Percentiles rank a stretch among this genome's conserved stretches.
phyloP scores from a whole-genome alignment of 805 yeast genomes.

The Cephaloascus fragrans region DNA sequence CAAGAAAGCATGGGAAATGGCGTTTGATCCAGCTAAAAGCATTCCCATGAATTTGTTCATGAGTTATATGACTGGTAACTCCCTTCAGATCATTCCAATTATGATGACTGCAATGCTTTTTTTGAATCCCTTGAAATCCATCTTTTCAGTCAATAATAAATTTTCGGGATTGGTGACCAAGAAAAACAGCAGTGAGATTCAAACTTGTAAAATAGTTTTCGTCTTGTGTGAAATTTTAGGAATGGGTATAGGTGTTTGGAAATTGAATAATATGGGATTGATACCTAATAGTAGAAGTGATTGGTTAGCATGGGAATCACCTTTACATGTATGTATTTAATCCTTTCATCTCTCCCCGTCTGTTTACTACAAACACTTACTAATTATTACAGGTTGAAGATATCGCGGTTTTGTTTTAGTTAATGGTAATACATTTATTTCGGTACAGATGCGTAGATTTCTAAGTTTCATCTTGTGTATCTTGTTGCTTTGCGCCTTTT shows the following conservation, averaged over 20 bases:
- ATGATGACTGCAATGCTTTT: constrained; percentile 83
- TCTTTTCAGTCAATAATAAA: constrained; percentile 43
- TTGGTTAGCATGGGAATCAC: constrained; percentile 82
- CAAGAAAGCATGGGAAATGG: constrained; percentile 81
- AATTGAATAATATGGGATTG: constrained; percentile 79
- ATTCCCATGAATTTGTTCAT: constrained; percentile 87
- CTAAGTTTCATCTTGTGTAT: not conserved
- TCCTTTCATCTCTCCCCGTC: not conserved
- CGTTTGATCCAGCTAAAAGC: constrained; percentile 67
- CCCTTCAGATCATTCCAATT: constrained; percentile 83
- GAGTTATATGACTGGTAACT: constrained; percentile 90
- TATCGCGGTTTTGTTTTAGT: not conserved
- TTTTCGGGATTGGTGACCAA: constrained; percentile 40
- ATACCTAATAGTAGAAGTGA: constrained; percentile 83
- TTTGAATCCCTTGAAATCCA: constrained; percentile 67
- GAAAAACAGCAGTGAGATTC: constrained; percentile 18
- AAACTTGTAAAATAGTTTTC: constrained; percentile 12
- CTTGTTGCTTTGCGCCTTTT: constrained; percentile 1
- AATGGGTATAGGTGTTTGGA: constrained; percentile 74
- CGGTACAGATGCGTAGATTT: no score
- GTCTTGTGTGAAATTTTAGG: constrained; percentile 39
- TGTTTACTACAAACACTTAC: not conserved
- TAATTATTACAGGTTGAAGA: not conserved
- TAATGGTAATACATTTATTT: not conserved
- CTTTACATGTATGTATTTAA: constrained; percentile 9